Base-by-base conservation (phyloP, 345 rosid genomes). In the Psidium friedrichsthalianum region DNA sequence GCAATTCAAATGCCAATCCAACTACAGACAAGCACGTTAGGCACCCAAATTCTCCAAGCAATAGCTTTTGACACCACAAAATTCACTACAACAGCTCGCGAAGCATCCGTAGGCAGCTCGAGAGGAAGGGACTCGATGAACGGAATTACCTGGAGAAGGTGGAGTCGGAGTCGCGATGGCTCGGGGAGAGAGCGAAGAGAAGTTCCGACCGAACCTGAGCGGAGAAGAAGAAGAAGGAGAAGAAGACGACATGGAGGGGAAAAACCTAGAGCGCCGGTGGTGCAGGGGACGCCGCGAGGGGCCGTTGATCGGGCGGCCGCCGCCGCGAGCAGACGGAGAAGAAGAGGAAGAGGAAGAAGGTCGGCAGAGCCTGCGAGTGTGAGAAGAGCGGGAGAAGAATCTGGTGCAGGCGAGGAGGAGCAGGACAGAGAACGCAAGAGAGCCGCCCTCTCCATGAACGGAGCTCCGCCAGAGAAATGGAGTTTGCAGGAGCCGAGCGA, bases 91-190 rank as follows among this genome's bases (percentile, higher is more conserved):
- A 40, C 25, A 36, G 47, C 80, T 36, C 13, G 47, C 47, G 47
- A 4, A 69, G 11, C 47, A 4, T 1, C 24, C 20, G 78, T 1
- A 9, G 36, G 2, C 78, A 1, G 47, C 13, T 36, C 80, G 14
- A 18, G 80, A 36, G 80, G 78, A 32, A 47, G 47, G 47, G 6
- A 21, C 13, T 21, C 78, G 25, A 36, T 57, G 18, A 54, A 69
- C 74, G 36, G 40, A 2, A 55, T 51, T 82, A 96, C 98, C 96
- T 27, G 93, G 91, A 88, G 94, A 93, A 74, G 92, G 89, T 40
- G 85, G 94, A 36, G 94, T 87, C 3, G 92, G 93, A 42, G 95
- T 91, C 56, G 98, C 96, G 74, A 94, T 89, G 85, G 99, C 98
- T 64, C 92, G 94, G 6, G 88, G 24, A 27, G 96, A 88, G 86